phyloP scores from a whole-genome alignment of 306 rosid species.

The Senna tora region DNA sequence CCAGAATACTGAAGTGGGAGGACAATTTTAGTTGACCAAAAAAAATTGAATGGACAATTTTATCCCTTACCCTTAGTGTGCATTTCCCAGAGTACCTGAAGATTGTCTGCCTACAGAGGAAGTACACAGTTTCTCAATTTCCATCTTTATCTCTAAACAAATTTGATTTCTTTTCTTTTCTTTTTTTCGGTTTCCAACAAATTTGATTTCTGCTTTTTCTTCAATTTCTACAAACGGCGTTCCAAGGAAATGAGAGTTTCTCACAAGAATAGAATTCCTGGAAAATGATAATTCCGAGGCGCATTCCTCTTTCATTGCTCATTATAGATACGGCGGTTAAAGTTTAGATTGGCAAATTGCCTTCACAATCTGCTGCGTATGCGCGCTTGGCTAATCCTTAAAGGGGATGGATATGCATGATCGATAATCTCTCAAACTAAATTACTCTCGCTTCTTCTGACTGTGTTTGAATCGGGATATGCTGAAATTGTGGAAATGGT shows the following conservation, averaged over 20 bases:
- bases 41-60: not conserved
- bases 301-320: conserved; percentile 13
- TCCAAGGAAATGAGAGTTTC: not conserved
- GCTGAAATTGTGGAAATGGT: conserved; percentile 65
- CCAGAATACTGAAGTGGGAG: not conserved
- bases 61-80: not conserved
- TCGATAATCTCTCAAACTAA: not conserved
- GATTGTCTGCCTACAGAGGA: conserved; percentile 19
- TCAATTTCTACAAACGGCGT: not conserved
- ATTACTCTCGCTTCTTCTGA: conserved; percentile 1
- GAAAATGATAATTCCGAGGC: not conserved
- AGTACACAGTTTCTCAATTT: conserved; percentile 4
- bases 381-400: conserved; percentile 18
- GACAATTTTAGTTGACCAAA: not conserved
- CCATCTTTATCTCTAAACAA: conserved; percentile 4
- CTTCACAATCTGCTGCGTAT: conserved; percentile 14
- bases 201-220: not conserved
- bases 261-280: not conserved
- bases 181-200: not conserved
- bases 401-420: conserved; percentile 35
- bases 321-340: not conserved
- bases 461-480: conserved; percentile 36
- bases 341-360: conserved; percentile 7
- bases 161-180: conserved; percentile 9
- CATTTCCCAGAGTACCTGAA: conserved; percentile 20